Evolutionary conservation across 2,329 filamentous ascomycete species (phyloP), one percentile per base, ranked within the genome.

Genomic region (Arachnomyces sp.): DNA sequence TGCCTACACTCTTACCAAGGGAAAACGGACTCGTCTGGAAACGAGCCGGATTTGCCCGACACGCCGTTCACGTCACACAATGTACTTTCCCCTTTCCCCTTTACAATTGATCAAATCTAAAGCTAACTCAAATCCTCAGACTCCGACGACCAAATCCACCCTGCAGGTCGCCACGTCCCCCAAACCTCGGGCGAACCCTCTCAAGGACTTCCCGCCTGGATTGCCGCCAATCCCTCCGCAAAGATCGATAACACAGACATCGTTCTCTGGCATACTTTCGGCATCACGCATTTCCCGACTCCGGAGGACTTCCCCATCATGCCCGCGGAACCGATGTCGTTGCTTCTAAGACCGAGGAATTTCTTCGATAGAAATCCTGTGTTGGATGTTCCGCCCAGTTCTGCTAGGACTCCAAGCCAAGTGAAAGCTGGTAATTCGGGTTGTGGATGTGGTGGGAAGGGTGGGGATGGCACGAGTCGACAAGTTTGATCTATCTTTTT

Each of bases 271-370:
- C 88, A 95, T 66, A 94, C 87, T 0, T 95, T 95, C 55, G 89
- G 89, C 28, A 72, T 95, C 28, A 90, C 84, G 1, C 89, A 95
- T 60, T 90, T 95, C 69, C 88, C 89, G 0, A 71, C 84, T 0
- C 87, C 88, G 0, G 89, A 95, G 59, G 89, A 95, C 62, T 95
- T 86, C 69, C 89, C 89, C 21, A 73, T 95, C 52, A 95, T 95
- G 88, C 87, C 87, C 0, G 84, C 78, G 0, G 84, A 89, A 69
- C 84, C 86, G 1, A 89, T 95, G 75, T 86, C 79, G 1, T 68
- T 94, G 51, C 72, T 93, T 28, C 69, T 93, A 31, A 70, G 86
- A 25, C 87, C 87, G 3, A 69, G 86, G 31, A 82, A 93, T 67
- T 93, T 93, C 74, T 94, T 93, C 65, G 66, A 73, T 15, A 74